These are phyloP conservation scores for Populus euphratica DNA, from an alignment of 345 rosid species.

Conservation along the genomic window DNA sequence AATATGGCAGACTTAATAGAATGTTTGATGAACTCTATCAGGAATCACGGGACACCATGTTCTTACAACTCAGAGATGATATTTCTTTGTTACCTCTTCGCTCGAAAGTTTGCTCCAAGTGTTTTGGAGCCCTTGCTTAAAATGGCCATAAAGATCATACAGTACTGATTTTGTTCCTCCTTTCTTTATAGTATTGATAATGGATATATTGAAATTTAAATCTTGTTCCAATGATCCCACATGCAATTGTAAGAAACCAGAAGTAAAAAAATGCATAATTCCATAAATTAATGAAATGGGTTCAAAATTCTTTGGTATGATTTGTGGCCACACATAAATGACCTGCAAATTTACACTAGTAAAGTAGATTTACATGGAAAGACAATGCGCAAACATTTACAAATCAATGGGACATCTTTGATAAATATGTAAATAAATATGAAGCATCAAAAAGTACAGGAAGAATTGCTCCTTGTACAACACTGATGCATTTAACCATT, in stretches of 20 bases:
- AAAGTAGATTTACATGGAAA: neutral
- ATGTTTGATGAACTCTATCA: neutral
- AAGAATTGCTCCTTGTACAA: neutral
- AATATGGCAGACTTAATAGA: neutral
- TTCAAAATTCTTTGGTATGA: no score
- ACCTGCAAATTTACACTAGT: neutral
- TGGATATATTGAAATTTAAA: neutral
- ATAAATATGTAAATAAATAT: slow-evolving; percentile 1
- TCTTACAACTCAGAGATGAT: no score
- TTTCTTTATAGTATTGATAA: no score
- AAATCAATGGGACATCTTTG: neutral
- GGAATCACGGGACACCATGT: no score
- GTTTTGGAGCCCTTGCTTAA: neutral
- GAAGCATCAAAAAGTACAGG: neutral
- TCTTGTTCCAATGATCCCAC: neutral
- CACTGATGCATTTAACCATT: no score
- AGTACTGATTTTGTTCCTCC: no score
- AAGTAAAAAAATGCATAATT: neutral
- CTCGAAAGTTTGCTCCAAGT: neutral
- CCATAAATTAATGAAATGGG: neutral
- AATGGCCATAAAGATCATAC: no score
- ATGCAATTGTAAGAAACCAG: neutral
- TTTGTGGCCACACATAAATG: neutral
- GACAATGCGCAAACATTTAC: neutral
- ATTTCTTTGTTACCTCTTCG: neutral